phyloP scores from a whole-genome alignment of 2,329 filamentous ascomycete species.

The Cryphonectria japonica region DNA sequence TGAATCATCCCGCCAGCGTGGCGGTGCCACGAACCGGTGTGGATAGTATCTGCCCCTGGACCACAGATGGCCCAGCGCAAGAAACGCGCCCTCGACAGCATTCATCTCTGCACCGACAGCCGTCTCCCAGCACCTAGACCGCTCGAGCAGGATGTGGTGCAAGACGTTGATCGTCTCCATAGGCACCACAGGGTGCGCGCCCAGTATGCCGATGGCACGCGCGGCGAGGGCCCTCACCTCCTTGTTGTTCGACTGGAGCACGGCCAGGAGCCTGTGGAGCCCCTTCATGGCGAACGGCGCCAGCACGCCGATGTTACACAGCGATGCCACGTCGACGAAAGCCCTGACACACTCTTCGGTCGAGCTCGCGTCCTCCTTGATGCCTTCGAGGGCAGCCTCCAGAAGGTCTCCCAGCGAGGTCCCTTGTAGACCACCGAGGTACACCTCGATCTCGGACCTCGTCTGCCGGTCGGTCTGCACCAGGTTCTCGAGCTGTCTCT shows the following conservation, averaged over 20 bases:
- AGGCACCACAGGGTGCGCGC: constrained; percentile 59
- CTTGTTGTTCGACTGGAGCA: constrained; percentile 73
- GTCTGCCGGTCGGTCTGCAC: constrained; percentile 71
- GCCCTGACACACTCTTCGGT: constrained; percentile 54
- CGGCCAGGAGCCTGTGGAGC: constrained; percentile 58
- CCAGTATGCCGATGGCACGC: constrained; percentile 75
- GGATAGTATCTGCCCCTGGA: constrained; percentile 51
- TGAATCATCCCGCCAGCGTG: too few relatives aligned
- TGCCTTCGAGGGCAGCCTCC: constrained; percentile 60
- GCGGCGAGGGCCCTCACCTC: constrained; percentile 69
- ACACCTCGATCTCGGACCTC: constrained; percentile 60
- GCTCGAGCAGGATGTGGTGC: constrained; percentile 47
- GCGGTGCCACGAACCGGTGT: constrained; percentile 4
- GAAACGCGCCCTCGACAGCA: constrained; percentile 50
- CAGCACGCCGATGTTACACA: constrained; percentile 42
- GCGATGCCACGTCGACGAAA: constrained; percentile 58
- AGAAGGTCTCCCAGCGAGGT: constrained; percentile 50
- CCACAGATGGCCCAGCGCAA: constrained; percentile 49
- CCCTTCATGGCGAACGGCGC: constrained; percentile 51
- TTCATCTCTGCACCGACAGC: constrained; percentile 49
- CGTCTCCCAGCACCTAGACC: constrained; percentile 62
- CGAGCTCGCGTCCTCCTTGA: constrained; percentile 48
- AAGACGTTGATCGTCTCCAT: constrained; percentile 17
- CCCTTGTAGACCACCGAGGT: constrained; percentile 50
- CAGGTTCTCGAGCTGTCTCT: constrained; percentile 73